Evolutionary conservation across 1,284 basidiomycete genomes (phyloP), one percentile per base, ranked within the genome.

Genomic region (Cutaneotrichosporon spelunceum): DNA sequence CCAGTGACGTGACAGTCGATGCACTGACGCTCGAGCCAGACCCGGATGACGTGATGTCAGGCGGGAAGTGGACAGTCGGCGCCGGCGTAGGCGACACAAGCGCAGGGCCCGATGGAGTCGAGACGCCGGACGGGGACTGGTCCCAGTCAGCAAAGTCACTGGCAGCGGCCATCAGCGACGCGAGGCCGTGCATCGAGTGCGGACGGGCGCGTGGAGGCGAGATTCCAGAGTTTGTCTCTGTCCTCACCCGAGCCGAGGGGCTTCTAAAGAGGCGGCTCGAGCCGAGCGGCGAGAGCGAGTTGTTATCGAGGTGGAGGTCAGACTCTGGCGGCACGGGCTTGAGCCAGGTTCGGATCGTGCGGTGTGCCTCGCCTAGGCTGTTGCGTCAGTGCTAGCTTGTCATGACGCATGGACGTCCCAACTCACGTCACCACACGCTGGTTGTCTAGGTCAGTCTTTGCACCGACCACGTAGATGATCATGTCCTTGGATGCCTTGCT

Each of bases 401-500:
- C 19, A 23, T 39, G 13, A 39, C 33, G 56, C 29, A 11, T 16
- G 14, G 47, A 27, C 36, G 36, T 13, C 36, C 36, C 30, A 44
- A 73, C 75, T 66, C 50, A 75, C 75, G 64, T 68, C 23, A 79
- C 67, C 2, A 56, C 71, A 26, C 74, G 53, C 56, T 71, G 64
- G 14, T 42, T 33, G 16, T 64, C 66, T n/a, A 77, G 66, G 58
- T 79, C 77, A 3, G 69, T 65, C 70, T 79, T 79, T 26, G 74
- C 71, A 5, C 76, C 78, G 3, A 77, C 76, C n/a, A 79, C 70
- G 56, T 74, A 76, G 49, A 79, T 74, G 29, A 77, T 67, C 49
- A 75, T 76, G 63, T 79, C 78, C 60, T 73, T 73, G 16, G 74
- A 71, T 7, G 74, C 73, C 30, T 72, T 75, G 60, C 66, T 61